A percentile compares a stretch with the other conserved stretches of the same genome.
These are phyloP conservation scores for Coniferiporia sulphurascens DNA, from an alignment of 1,284 basidiomycete species.

Conservation along the genomic window DNA sequence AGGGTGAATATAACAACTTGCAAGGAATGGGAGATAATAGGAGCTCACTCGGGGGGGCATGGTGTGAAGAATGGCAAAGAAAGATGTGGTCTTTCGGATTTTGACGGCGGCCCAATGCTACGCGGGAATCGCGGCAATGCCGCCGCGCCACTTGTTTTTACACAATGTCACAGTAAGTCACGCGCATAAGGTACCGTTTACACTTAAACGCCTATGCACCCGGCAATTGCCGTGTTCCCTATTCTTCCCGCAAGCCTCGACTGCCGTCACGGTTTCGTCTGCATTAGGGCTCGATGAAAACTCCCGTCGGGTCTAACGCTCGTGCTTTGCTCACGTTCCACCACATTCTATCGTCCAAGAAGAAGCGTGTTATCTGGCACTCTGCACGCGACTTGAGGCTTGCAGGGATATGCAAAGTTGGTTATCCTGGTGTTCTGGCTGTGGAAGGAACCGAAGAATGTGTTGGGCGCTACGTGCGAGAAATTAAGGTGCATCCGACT, in stretches of 20 bases:
- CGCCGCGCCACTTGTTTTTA: too few relatives aligned
- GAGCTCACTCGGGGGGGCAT: conserved; percentile 12
- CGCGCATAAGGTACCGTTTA: too few relatives aligned
- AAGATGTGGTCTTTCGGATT: too few relatives aligned
- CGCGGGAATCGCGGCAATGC: too few relatives aligned
- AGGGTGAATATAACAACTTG: neutral
- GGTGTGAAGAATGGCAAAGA: neutral
- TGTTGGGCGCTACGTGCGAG: conserved; percentile 8
- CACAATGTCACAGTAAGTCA: too few relatives aligned
- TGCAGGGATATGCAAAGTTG: conserved; percentile 16
- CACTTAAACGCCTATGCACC: too few relatives aligned
- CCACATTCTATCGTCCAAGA: conserved; percentile 14
- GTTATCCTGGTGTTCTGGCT: conserved; percentile 15
- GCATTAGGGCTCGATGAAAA: neutral
- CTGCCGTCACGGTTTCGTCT: neutral
- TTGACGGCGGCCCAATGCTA: too few relatives aligned
- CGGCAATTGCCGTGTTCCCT: too few relatives aligned
- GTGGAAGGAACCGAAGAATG: conserved; percentile 14
- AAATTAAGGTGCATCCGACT: conserved; percentile 11
- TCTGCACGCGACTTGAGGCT: conserved; percentile 6
- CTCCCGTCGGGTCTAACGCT: neutral
- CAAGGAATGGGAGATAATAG: neutral
- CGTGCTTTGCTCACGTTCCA: conserved; percentile 17
- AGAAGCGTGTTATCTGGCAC: conserved; percentile 7
- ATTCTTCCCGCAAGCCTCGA: too few relatives aligned